phyloP scores from a whole-genome alignment of 2,329 filamentous ascomycete species.

The Drechslera avenae region DNA sequence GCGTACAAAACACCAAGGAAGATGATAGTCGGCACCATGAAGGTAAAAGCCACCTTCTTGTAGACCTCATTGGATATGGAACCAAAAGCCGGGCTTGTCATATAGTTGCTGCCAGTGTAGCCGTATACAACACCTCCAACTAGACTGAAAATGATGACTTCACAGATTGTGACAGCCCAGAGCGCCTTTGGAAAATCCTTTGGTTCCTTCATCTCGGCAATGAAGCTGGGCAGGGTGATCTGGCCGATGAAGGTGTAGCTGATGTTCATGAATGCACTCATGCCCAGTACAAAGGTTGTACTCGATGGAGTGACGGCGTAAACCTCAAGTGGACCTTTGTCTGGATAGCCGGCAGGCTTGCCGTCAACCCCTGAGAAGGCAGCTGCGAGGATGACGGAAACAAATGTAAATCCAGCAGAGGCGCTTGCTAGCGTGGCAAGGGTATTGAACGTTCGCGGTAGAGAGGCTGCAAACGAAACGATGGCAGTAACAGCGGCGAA shows the following conservation, averaged over 20 bases:
- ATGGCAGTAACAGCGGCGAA: constrained; percentile 77
- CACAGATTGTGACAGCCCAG: constrained; percentile 86
- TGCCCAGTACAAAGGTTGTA: constrained; percentile 79
- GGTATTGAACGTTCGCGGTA: constrained; percentile 83
- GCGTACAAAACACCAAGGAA: constrained; percentile 92
- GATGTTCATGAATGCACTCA: constrained; percentile 93
- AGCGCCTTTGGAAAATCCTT: constrained; percentile 91
- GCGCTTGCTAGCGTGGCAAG: constrained; percentile 78
- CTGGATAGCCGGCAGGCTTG: constrained; percentile 69
- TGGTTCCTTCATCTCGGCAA: constrained; percentile 84
- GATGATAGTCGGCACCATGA: constrained; percentile 94
- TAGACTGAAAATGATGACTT: constrained; percentile 83
- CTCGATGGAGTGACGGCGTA: constrained; percentile 69
- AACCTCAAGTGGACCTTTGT: constrained; percentile 67
- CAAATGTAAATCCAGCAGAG: constrained; percentile 86
- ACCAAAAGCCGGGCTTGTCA: constrained; percentile 84
- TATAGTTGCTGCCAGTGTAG: constrained; percentile 90
- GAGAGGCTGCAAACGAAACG: constrained; percentile 76
- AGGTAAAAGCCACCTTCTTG: constrained; percentile 88
- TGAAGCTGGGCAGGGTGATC: constrained; percentile 92
- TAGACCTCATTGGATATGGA: constrained; percentile 74
- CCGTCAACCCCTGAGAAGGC: constrained; percentile 79
- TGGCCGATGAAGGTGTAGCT: constrained; percentile 96
- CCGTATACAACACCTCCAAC: constrained; percentile 82
- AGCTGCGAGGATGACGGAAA: constrained; percentile 82